phyloP scores from a whole-genome alignment of 2,329 filamentous ascomycete species.

The Graphium sp. region DNA sequence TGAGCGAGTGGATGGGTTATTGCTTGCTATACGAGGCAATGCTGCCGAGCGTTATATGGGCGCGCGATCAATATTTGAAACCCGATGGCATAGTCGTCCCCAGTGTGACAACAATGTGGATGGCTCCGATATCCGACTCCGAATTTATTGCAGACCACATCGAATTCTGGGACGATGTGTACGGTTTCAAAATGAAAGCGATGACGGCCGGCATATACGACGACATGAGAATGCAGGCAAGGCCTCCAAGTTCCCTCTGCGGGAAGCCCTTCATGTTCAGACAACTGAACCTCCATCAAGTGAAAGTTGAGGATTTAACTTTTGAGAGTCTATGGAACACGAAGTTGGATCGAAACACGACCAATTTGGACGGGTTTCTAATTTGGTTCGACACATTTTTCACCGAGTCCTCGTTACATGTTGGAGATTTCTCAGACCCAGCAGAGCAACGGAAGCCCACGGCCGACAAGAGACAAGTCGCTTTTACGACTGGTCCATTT shows the following conservation, averaged over 20 bases:
- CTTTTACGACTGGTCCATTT: conserved; percentile 74
- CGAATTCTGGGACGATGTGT: conserved; percentile 79
- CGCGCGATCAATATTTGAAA: conserved; percentile 71
- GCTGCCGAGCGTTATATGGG: conserved; percentile 82
- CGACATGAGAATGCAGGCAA: conserved; percentile 62
- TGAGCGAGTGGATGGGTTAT: conserved; percentile 98
- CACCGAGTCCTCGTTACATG: conserved; percentile 43
- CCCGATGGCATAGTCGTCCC: conserved; percentile 73
- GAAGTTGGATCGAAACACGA: conserved; percentile 41
- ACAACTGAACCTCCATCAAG: conserved; percentile 59
- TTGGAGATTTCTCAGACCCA: conserved; percentile 44
- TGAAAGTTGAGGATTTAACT: conserved; percentile 53
- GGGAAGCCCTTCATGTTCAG: conserved; percentile 50
- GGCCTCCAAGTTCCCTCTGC: conserved; percentile 42
- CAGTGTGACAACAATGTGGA: conserved; percentile 65
- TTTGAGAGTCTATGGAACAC: conserved; percentile 57
- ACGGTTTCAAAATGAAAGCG: conserved; percentile 84
- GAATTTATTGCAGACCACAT: conserved; percentile 66
- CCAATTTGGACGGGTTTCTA: conserved; percentile 67
- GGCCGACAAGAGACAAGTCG: conserved; percentile 44
- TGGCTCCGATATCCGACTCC: conserved; percentile 64
- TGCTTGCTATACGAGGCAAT: conserved; percentile 87
- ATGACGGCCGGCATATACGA: conserved; percentile 76
- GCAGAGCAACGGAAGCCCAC: too few relatives aligned
- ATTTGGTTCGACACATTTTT: conserved; percentile 96